Evolutionary conservation across 805 yeast species (phyloP), one percentile per base, ranked within the genome.

Genomic region (Ogataea parapolymorpha): DNA sequence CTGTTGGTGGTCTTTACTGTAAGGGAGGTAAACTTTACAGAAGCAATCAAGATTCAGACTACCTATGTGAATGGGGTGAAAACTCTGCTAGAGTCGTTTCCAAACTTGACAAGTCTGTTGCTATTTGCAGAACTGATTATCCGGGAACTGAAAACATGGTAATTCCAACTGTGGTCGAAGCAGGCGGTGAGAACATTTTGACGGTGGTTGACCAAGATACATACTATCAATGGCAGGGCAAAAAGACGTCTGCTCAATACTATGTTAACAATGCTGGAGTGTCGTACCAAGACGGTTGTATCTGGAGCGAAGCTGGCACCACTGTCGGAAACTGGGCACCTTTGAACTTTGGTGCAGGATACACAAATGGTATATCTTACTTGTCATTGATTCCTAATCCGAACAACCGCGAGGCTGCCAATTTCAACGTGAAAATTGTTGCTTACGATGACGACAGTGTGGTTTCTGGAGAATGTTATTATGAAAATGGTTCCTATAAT

Each of bases 101-200:
- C 45, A 62, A 79, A 48, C 61, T 79, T 41, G 56, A 56, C 48
- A 59, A 76, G 45, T 67, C 68, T 32, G 81, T 82, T 48, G 80
- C 87, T 33, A 70, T 82, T 45, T 82, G 89, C 66, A 76, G 86
- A 72, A 82, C 89, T 48, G 89, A 82, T 64, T 82, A 82, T 68
- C 89, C 89, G 56, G 89, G 89, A 67, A 77, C 88, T 39, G 89
- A 82, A 70, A 82, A 81, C 67, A 82, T 82, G 89, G 80, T 74
- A 56, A 71, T 82, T 46, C 89, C 89, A 59, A 80, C 87, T 45
- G 71, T 77, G 49, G 77, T 82, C 42, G 56, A 64, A 27, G 79
- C 75, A 26, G 82, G 82, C 45, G 68, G 68, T 30, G 59, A 67
- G 38, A 64, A 68, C 34, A 75, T 79, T 27, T 68, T 77, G 39